Evolutionary conservation across 306 rosid species (phyloP), one percentile per base, ranked within the genome.

Genomic region (Pyrus communis): DNA sequence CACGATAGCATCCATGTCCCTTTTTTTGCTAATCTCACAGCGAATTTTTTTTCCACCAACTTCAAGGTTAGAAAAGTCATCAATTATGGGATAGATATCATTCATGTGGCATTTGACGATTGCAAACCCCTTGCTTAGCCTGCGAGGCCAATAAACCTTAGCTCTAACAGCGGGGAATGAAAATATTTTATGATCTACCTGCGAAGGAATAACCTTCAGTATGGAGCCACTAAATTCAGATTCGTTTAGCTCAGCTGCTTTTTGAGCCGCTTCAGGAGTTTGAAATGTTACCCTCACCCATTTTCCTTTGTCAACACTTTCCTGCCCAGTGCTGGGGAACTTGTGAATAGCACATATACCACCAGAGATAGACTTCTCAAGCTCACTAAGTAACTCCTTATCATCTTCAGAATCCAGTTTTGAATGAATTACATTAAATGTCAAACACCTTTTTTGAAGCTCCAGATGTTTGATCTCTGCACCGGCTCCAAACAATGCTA

Each of bases 401-500:
- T 90, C 97, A 28, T 82, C 88, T 83, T 88, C 67, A 67, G 81
- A 82, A 73, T 75, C 88, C 42, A 78, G 67, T 77, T 91, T 84
- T 51, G 93, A 78, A 84, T 80, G 87, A 78, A 38, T 77, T 62
- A 92, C 82, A 70, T 95, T 93, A 79, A 95, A 88, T 75, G 91
- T 87, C 88, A 91, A 84, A 79, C 76, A 90, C 74, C 88, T 87
- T 77, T 91, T 92, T 66, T 84, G 89, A 86, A 91, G 91, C 82
- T 95, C 97, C 85, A 95, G 79, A 87, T 92, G 96, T 89, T 86
- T 92, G 86, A 95, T 91, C 87, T 83, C 88, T 65, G 89, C 99
- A 81, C 99, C 99, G 60, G 93, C 86, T 74, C 99, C 99, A 83
- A 95, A 89, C 83, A 95, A 78, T 28, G 98, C 98, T 30, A 89